Evolutionary conservation across 2,329 filamentous ascomycete genomes (phyloP).

Genomic region (Phyllosticta ampelicida): DNA sequence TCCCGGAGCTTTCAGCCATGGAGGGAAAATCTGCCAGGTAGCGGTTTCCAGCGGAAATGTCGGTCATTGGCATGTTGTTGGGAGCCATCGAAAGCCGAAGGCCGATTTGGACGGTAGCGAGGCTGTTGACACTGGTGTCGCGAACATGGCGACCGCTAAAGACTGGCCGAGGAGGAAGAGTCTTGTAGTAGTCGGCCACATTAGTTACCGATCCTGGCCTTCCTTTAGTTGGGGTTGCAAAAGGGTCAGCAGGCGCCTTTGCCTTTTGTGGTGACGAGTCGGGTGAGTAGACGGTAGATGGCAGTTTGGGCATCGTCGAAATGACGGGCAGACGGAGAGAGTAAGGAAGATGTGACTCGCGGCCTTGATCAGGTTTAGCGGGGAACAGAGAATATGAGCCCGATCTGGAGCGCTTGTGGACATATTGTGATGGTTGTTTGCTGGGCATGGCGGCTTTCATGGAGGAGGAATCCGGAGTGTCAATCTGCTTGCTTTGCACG

Average conservation of each 20-base stretch:
- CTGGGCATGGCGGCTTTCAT: neutral
- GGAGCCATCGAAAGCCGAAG: constrained; percentile 49
- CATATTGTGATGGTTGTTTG: neutral
- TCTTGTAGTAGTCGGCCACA: constrained; percentile 20
- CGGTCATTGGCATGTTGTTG: neutral
- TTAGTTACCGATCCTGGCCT: constrained; percentile 24
- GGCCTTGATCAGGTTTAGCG: neutral
- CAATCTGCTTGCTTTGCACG: neutral
- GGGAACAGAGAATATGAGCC: constrained; percentile 27
- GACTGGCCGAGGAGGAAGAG: constrained; percentile 24
- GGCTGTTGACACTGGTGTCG: constrained; percentile 52
- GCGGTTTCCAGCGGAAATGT: neutral
- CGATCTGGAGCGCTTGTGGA: neutral
- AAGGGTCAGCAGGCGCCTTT: neutral
- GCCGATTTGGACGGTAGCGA: constrained; percentile 61
- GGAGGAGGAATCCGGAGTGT: neutral
- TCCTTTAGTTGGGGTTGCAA: neutral
- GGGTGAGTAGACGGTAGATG: constrained; percentile 26
- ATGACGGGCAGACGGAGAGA: constrained; percentile 11
- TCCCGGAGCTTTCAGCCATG: neutral
- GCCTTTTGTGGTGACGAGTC: constrained; percentile 4
- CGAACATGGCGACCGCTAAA: constrained; percentile 40
- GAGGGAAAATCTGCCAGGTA: neutral
- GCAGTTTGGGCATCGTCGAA: constrained; percentile 28
- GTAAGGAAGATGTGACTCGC: constrained; percentile 15